These are phyloP conservation scores for Casaregolazyma suthepensis DNA, from an alignment of 1,139 yeast species.

Conservation along the genomic window DNA sequence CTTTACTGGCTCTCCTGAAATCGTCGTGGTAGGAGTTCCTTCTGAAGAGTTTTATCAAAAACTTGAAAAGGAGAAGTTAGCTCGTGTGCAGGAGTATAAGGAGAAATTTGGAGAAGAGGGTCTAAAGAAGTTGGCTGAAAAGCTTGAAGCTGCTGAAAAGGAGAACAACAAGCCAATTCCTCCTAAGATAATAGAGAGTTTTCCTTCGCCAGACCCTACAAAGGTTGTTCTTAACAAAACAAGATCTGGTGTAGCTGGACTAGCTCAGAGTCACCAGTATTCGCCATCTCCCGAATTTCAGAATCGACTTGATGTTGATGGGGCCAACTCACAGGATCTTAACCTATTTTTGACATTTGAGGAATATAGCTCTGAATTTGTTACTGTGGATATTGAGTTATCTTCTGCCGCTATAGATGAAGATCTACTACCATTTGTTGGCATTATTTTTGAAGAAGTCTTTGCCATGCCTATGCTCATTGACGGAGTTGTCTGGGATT, in stretches of 20 bases:
- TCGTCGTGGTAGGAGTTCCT: slow-evolving; percentile 69
- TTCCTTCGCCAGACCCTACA: slow-evolving; percentile 61
- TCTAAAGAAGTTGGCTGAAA: slow-evolving; percentile 44
- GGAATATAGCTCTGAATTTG: slow-evolving; percentile 71
- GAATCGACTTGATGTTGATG: slow-evolving; percentile 1
- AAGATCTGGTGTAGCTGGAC: slow-evolving; percentile 35
- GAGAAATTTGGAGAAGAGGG: slow-evolving; percentile 56
- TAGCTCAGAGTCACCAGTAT: background rate
- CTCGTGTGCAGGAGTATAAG: slow-evolving; percentile 45
- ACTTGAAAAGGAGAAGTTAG: slow-evolving; percentile 47
- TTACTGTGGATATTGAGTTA: slow-evolving; percentile 52
- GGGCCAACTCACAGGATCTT: slow-evolving; percentile 2
- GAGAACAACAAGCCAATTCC: slow-evolving; percentile 76
- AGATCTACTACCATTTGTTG: slow-evolving; percentile 56
- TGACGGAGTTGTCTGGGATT: slow-evolving; percentile 57
- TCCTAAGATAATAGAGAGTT: slow-evolving; percentile 42
- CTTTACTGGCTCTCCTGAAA: slow-evolving; percentile 62
- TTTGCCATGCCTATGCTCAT: slow-evolving; percentile 66
- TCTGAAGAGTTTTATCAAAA: slow-evolving; percentile 55
- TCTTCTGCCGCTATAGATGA: slow-evolving; percentile 59
- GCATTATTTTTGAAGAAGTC: slow-evolving; percentile 53
- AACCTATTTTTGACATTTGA: slow-evolving; percentile 68
- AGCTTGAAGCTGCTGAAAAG: slow-evolving; percentile 55
- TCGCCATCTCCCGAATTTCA: slow-evolving; percentile 25
- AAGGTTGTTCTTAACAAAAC: slow-evolving; percentile 69